Evolutionary conservation across 768 basidiomycete genomes (phyloP), one percentile per base, ranked within the genome.

Genomic region (Saitozyma sp.): DNA sequence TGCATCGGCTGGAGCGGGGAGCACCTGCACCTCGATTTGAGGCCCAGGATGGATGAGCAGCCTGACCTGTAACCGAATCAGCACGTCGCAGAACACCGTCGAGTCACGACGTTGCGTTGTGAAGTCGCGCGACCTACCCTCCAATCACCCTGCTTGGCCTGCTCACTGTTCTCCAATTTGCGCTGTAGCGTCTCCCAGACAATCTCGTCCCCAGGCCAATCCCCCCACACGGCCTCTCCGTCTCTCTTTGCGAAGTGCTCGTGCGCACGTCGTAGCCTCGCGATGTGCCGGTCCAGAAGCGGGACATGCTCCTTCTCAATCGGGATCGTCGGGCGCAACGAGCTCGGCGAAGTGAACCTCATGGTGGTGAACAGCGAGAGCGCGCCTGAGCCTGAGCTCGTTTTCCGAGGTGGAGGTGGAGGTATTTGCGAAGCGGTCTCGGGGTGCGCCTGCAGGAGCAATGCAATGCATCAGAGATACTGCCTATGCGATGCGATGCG

Each of bases 351-450:
- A 19, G 70, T 72, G 54, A 62, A 76, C 14, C 75, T 62, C n/a
- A 71, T 48, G 8, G 75, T 76, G 8, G 75, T 72, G 52, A 76
- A 76, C 16, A 64, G 66, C 38, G 40, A 64, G 50, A 53, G 61
- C 43, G 43, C 29, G 17, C 13, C n/a, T n/a, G n/a, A n/a, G 14
- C 17, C n/a, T n/a, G 37, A 17, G 6, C 7, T 53, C 29, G 40
- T 10, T 20, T 20, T 11, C 46, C 37, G 58, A 42, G 19, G 9
- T 45, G 8, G 46, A 9, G 39, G 8, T 37, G 10, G 58, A 29
- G 54, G 58, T 39, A 43, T 14, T 13, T 17, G 17, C n/a, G 51
- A 29, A 29, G 29, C 29, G 29, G 29, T 29, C 29, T 29, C 29
- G 29, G 29, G 29, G 29, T 29, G 29, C 19, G 45, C 19, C 59